Base-by-base conservation (phyloP, 2,329 filamentous ascomycete species). In the Xylaria sp. region DNA sequence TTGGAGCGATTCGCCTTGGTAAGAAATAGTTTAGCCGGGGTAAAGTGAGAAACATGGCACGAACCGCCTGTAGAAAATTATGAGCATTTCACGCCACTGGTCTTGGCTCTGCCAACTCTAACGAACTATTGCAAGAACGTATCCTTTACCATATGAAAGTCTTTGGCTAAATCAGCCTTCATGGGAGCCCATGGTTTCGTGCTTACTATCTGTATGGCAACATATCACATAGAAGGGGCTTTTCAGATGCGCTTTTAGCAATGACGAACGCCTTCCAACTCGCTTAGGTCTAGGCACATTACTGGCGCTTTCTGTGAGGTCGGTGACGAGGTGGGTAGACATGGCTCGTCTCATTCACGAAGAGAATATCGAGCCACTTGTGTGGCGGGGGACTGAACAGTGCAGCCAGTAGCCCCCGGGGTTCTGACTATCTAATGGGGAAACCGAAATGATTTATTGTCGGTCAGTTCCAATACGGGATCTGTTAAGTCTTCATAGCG, bases 251-350 rank as follows among this genome's bases (percentile, higher is more conserved):
- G 18, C 7, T 6, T 23, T 50, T n/a, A 6, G 20, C 18, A 18
- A 20, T 55, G 52, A 37, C 28, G n/a, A 55, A 55, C 37, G 28
- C 28, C 20, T 55, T 55, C 28, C 28, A 55, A 28, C 52, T 37
- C 13, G 5, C 52, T 55, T 55, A 15, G 8, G 10, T 55, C 9
- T 55, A 12, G 15, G 28, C 52, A 34, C 28, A 18, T 55, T n/a
- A 37, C 20, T 55, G 32, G 52, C 12, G 9, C 23, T 32, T 20
- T 52, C 50, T 52, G 50, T 12, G 15, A 28, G 28, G 10, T 15
- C 50, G 28, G 12, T 13, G 3, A 18, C n/a, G 2, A 13, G 2
- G 50, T 23, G n/a, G 6, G 28, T 37, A 18, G 25, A 37, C 18
- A 55, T 10, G 32, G 13, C 50, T 12, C 50, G 25, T 55, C 28